Evolutionary conservation across 768 basidiomycete genomes (phyloP), one percentile per base, ranked within the genome.

Genomic region (Termitomyces sp.): DNA sequence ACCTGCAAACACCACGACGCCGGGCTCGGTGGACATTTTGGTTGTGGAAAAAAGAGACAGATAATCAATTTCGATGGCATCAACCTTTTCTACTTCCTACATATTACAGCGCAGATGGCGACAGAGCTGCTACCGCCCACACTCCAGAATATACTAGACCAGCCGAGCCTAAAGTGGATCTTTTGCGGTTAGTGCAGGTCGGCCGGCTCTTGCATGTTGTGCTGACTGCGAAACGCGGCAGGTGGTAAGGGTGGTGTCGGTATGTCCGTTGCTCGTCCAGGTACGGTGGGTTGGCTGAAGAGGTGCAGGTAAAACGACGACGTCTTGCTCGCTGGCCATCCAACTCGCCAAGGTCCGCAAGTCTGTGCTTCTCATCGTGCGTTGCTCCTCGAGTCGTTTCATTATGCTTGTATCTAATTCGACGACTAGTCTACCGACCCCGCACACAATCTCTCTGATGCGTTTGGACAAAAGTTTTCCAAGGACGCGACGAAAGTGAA

Each of bases 161-260:
- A 99, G 74, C 87, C 82, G 63, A 86, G 87, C 24, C 74, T 98
- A 60, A 97, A 98, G 71, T 99, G 96, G 96, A 98, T 99, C 68
- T 99, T 99, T 70, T 98, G 97, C 68, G 96, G 96, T 84, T 72
- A 59, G 90, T 82, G 10, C 9, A 9, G 14, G 9, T 18, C 32
- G 2, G 59, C 55, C 14, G 18, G 32, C 54, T 47, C 26, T 55
- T 61, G 55, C 35, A 41, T 62, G 8, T 47, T 52, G 43, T 56
- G 52, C 58, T 63, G 57, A 58, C 43, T 32, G 28, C 7, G 14
- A 0, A 10, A 58, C 32, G 54, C 52, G 59, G 62, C 67, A 97
- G 94, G 95, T 79, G 95, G 95, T 54, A 98, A 98, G 82, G 97
- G 93, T 73, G 97, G 95, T 79, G 97, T 98, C 62, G 94, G 95